Evolutionary conservation across 768 basidiomycete genomes (phyloP), one percentile per base, ranked within the genome.

Genomic region (Hypholoma sublateritium): DNA sequence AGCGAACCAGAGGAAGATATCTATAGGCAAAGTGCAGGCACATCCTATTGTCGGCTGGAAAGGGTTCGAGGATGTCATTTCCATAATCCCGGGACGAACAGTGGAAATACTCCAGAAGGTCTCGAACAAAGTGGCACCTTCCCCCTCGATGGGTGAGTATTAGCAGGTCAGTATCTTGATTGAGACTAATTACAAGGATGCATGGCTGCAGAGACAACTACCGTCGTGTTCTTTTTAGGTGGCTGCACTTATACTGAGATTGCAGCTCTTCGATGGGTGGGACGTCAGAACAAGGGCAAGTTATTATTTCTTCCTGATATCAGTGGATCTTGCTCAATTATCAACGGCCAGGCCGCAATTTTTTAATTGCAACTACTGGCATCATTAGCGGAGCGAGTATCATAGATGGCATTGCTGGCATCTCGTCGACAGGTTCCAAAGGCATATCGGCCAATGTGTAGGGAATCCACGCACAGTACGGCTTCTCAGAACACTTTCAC

Each of bases 231-330:
- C 74, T 98, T 98, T 83, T 74, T 98, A 32, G 97, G 97, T 24
- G 97, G 96, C 4, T 95, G 95, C 70, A 99, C 97, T 12, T 97
- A 92, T 65, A 96, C 96, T 8, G 97, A 98, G 75, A 94, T 98
- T 57, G 88, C 97, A 36, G 96, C 96, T 5, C 70, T 99, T 62
- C 80, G 97, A 69, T 97, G 94, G 93, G 88, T 96, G 66, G 82
- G 86, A 55, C 83, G 87, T 63, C 93, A 94, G 70, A 89, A 88
- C 62, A 83, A 81, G 80, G 95, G 93, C 85, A 65, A 24, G 72
- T 67, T 13, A 16, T 52, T 17, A 53, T 42, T 22, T 28, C 63
- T 53, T 69, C 28, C 24, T 44, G 25, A 7, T 12, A 28, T 24
- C 21, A 39, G 28, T 22, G 41, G n/a, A 14, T 22, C n/a, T 51